Percentiles rank a stretch among this genome's conserved stretches.
Evolutionary conservation across 2,329 filamentous ascomycete species (phyloP).

Genomic region (Emericellopsis atlantica): DNA sequence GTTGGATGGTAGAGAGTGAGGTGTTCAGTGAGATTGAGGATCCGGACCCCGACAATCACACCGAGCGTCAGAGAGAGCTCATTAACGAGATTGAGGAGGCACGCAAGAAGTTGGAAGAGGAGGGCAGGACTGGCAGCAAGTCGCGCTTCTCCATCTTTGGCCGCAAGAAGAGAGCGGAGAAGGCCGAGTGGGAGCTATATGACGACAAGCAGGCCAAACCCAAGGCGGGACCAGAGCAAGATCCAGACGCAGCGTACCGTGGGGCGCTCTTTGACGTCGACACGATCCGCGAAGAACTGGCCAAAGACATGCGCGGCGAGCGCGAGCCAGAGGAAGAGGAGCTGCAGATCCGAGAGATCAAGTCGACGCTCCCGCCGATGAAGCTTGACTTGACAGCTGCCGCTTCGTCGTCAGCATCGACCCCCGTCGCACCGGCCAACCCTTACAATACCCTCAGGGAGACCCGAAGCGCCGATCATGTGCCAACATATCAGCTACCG

Average conservation of each 20-base stretch:
- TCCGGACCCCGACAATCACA: constrained; percentile 88
- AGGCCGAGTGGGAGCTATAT: constrained; percentile 91
- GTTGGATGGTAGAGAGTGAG: constrained; percentile 83
- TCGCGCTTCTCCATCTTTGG: constrained; percentile 61
- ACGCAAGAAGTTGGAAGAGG: constrained; percentile 70
- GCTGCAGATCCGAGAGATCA: constrained; percentile 62
- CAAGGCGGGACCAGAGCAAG: constrained; percentile 7
- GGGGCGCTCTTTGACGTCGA: constrained; percentile 89
- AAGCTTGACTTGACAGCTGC: constrained; percentile 49
- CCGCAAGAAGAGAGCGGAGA: constrained; percentile 66
- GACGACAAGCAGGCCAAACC: constrained; percentile 47
- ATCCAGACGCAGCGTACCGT: constrained; percentile 23
- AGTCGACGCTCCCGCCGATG: constrained; percentile 83
- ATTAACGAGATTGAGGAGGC: constrained; percentile 97
- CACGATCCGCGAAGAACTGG: constrained; percentile 78
- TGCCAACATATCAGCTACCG: constrained; percentile 1
- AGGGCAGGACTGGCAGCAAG: constrained; percentile 50
- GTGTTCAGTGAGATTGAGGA: constrained; percentile 97
- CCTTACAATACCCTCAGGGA: constrained; percentile 2
- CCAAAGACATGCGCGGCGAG: constrained; percentile 42
- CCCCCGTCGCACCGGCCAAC: background rate
- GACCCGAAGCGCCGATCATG: constrained; percentile 3
- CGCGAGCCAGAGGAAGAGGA: constrained; percentile 37
- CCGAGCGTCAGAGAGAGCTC: constrained; percentile 75
- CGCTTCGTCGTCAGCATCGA: constrained; percentile 3